These are phyloP conservation scores for Microcyclosporella mali DNA, from an alignment of 2,329 filamentous ascomycete genomes.

Conservation along the genomic window DNA sequence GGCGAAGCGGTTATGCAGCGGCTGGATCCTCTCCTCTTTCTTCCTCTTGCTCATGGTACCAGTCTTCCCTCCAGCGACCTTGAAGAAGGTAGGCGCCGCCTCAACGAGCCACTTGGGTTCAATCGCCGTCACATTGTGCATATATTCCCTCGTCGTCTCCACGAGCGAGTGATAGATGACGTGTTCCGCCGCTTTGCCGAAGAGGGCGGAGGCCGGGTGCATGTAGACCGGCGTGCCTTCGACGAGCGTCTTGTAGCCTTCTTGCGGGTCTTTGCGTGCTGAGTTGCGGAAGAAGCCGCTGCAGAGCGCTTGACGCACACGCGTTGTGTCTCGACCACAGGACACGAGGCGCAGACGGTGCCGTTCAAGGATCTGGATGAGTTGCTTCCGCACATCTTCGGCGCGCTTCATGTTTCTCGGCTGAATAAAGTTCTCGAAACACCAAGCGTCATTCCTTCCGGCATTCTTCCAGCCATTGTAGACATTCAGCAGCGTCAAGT, in stretches of 20 bases:
- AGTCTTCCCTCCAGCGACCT: constrained; percentile 80
- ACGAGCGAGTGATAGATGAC: constrained; percentile 90
- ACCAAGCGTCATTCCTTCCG: constrained; percentile 81
- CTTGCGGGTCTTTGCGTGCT: constrained; percentile 88
- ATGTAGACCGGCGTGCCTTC: constrained; percentile 93
- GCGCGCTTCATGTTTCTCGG: constrained; percentile 81
- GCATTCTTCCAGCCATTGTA: constrained; percentile 95
- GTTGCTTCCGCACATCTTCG: constrained; percentile 85
- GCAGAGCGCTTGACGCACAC: constrained; percentile 83
- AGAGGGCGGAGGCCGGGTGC: constrained; percentile 84
- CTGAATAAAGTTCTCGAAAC: constrained; percentile 96
- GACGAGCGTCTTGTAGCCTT: constrained; percentile 95
- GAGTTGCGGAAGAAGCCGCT: constrained; percentile 93
- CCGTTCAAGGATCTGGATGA: constrained; percentile 88
- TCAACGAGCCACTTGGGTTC: constrained; percentile 93
- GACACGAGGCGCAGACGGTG: constrained; percentile 77
- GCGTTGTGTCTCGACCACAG: constrained; percentile 80
- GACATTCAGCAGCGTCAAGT: constrained; percentile 89
- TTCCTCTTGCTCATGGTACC: constrained; percentile 71
- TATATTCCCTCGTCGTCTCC: constrained; percentile 94
- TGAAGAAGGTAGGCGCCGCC: constrained; percentile 98
- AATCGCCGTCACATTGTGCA: constrained; percentile 89
- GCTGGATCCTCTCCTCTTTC: constrained; percentile 90
- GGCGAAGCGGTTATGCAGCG: constrained; percentile 85
- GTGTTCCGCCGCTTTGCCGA: constrained; percentile 93